Base-by-base conservation (phyloP, 805 yeast species). In the Candida vaughaniae region DNA sequence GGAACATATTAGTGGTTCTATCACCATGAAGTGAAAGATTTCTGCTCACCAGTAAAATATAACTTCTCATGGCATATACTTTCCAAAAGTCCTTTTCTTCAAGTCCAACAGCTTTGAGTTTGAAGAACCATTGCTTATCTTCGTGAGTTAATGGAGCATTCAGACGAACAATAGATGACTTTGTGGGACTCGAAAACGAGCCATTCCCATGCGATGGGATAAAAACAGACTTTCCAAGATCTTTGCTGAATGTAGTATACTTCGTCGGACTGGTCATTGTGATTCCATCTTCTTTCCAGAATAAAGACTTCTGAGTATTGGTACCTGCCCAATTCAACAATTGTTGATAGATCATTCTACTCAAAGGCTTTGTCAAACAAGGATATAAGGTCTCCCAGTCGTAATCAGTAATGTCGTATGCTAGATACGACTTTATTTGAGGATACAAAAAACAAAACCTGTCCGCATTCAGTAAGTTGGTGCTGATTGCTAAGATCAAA, bases 371-470 rank as follows among this genome's bases (percentile, higher is more conserved):
- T 38, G 82, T 80, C 31, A 83, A 70, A 46, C 85, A 77, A 3
- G 85, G 78, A 41, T 80, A 77, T 28, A 91, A 58, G 2, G 78
- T 69, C 11, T 80, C 76, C 77, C 89, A 80, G 1, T 73, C 60
- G 47, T 86, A 79, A 27, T 75, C 82, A 1, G 80, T 66, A 1
- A 90, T 73, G 47, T 91, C 97, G 53, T 87, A 82, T 23, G 77
- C 78, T 52, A 93, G 74, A 51, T 74, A 88, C 1, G 87, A 82
- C 42, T 86, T 71, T 8, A 93, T 73, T 23, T 86, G 69, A 0
- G 97, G 98, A 42, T 86, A 83, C 5, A 90, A 62, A 55, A 88
- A 72, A 51, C 98, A 91, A 48, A 83, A 87, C 8, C 78, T 63
- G 47, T 93, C 97, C 0, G 97, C 93, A 16, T 78, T 69, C 9